Base-by-base conservation (phyloP, 257 asterid species). In the Penstemon davidsonii region DNA sequence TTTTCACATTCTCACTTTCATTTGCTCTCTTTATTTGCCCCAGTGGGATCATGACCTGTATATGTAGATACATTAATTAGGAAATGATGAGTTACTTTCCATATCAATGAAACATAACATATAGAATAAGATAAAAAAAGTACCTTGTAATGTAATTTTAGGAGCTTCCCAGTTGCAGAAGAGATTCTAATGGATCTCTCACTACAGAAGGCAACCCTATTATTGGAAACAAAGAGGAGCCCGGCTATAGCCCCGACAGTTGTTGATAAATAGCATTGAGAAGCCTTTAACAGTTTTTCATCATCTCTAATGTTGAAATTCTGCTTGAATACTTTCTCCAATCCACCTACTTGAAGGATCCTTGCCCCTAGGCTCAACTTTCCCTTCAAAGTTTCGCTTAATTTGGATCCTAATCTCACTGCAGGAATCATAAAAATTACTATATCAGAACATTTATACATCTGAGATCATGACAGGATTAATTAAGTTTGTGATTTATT, bases 351-450 rank as follows among this genome's bases (percentile, higher is more conserved):
- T 66, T 71, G 84, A 73, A 82, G 79, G 58, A 82, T 79, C 56
- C 72, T 82, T 19, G 86, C 79, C 66, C 87, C 84, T 51, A 84
- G 46, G 12, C 78, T 80, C 67, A 85, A 8, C 71, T 85, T 85
- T 52, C 87, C 90, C 47, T 75, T 80, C 55, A 85, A 75, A 3
- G 81, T 78, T 69, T 84, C 81, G 8, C 75, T 78, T 4, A 85
- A 41, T 65, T 82, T 85, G 1, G 77, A 81, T 12, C 81, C 81
- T 51, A 85, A 67, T 73, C 75, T 76, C 62, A 85, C 85, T 82
- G 81, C 78, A 74, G 0, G 11, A 7, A 53, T 52, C 41, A 36
- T 10, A 41, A 37, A 25, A 11, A 7, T 19, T 50, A 37, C 33
- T 59, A 43, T 19, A 4, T 53, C 43, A 43, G 18, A 4, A 50